Conservation (phyloP, 108 stramenopile genomes). For the Skeletonema grethae region DNA sequence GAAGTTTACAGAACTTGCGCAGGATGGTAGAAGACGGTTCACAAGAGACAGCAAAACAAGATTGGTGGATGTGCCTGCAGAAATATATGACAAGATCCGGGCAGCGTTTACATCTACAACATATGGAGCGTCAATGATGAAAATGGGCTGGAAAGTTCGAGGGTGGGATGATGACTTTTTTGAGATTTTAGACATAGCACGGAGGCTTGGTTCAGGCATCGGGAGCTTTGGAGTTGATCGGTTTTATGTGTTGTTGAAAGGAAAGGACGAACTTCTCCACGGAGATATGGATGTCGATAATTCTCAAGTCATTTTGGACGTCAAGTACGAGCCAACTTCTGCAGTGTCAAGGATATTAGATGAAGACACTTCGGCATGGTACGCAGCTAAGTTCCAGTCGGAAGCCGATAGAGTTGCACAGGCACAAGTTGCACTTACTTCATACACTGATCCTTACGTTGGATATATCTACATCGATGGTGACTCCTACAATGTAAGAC, state of each 20-base stretch:
- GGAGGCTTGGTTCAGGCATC: slow-evolving; percentile 57
- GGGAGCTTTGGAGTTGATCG: slow-evolving; percentile 69
- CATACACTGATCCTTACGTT: slow-evolving; percentile 63
- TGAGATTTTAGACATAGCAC: slow-evolving; percentile 58
- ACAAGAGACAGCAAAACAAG: slow-evolving; percentile 33
- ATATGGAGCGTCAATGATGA: slow-evolving; percentile 68
- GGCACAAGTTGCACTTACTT: slow-evolving; percentile 62
- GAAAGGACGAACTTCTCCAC: slow-evolving; percentile 44
- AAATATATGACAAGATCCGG: slow-evolving; percentile 43
- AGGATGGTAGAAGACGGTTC: slow-evolving; percentile 40
- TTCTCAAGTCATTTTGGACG: slow-evolving; percentile 56
- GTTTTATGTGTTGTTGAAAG: slow-evolving; percentile 64
- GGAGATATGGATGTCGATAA: slow-evolving; percentile 11
- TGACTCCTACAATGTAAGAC: slow-evolving; percentile 50
- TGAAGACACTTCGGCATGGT: slow-evolving; percentile 55
- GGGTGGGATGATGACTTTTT: slow-evolving; percentile 56
- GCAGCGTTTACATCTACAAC: slow-evolving; percentile 46
- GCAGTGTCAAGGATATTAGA: slow-evolving; percentile 44
- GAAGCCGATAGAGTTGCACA: slow-evolving; percentile 55
- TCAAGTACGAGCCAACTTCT: slow-evolving; percentile 58
- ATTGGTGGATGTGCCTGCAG: slow-evolving; percentile 41
- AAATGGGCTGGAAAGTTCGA: slow-evolving; percentile 64
- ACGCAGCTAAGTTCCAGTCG: slow-evolving; percentile 52
- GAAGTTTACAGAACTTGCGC: slow-evolving; percentile 53
- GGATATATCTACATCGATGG: slow-evolving; percentile 54